These are phyloP conservation scores for Lecanicillium sp. DNA, from an alignment of 2,329 filamentous ascomycete species.

Conservation along the genomic window DNA sequence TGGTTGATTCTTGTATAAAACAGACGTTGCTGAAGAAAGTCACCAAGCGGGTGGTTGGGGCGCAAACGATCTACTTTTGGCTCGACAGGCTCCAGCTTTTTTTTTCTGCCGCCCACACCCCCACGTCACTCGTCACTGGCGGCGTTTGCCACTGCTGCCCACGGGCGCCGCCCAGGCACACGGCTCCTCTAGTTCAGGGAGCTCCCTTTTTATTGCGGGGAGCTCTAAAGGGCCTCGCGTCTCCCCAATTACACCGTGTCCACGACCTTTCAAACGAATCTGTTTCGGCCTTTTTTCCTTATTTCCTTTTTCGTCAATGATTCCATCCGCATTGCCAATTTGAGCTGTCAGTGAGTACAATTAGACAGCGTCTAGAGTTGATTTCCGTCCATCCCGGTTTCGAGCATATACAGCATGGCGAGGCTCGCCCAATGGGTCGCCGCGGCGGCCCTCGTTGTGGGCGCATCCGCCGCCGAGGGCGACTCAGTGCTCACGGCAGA, in stretches of 20 bases:
- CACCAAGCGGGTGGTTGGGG: no score
- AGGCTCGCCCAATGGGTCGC: slow-evolving; percentile 27
- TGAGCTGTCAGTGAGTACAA: background rate
- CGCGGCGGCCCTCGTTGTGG: slow-evolving; percentile 24
- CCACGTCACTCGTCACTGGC: background rate
- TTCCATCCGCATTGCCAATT: background rate
- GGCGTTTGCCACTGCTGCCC: background rate
- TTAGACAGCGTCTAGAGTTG: no score
- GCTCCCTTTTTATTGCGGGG: slow-evolving; percentile 5
- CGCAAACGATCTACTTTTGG: no score
- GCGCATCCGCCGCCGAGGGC: slow-evolving; percentile 23
- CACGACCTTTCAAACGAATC: slow-evolving; percentile 5
- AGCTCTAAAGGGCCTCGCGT: slow-evolving; percentile 1
- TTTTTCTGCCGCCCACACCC: background rate
- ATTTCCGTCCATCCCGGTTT: no score
- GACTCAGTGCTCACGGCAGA: slow-evolving; percentile 40
- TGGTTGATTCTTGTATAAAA: background rate
- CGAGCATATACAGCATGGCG: slow-evolving; percentile 29
- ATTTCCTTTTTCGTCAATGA: background rate
- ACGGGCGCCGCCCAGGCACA: no score
- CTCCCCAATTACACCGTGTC: slow-evolving; percentile 8
- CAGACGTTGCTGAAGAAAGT: no score
- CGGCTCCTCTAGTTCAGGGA: background rate
- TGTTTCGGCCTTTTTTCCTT: no score
- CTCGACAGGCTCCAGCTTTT: background rate